phyloP scores from a whole-genome alignment of 352 stramenopile genomes.

The Phytophthora sp. region DNA sequence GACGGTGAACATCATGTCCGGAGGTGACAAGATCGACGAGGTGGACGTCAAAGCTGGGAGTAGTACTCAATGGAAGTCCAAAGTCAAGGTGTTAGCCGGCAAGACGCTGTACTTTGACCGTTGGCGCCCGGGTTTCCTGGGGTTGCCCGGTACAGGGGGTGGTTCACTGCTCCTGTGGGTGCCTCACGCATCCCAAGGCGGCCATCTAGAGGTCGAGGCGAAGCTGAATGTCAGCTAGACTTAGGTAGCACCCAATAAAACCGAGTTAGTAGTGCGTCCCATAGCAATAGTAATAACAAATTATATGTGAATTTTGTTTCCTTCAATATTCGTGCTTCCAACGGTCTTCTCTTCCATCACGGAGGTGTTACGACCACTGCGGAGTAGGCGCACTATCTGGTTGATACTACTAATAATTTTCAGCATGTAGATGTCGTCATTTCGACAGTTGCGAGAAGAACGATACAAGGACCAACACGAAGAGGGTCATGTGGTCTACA shows the following conservation, averaged over 20 bases:
- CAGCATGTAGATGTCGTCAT: too few relatives aligned
- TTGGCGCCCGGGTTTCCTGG: conserved; percentile 62
- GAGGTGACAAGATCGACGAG: conserved; percentile 46
- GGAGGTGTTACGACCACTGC: background rate
- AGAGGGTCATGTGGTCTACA: too few relatives aligned
- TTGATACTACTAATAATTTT: too few relatives aligned
- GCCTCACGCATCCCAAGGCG: conserved; percentile 44
- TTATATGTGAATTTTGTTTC: conserved; percentile 13
- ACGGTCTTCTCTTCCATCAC: too few relatives aligned
- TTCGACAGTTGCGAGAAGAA: too few relatives aligned
- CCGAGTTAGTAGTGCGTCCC: conserved; percentile 5
- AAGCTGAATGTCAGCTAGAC: conserved; percentile 58
- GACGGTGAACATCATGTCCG: conserved; percentile 55
- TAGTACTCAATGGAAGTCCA: conserved; percentile 43
- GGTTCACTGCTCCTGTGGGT: conserved; percentile 73
- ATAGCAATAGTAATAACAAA: conserved; percentile 16
- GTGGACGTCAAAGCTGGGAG: conserved; percentile 42
- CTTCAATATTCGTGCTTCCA: conserved; percentile 3
- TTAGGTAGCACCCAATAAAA: conserved; percentile 6
- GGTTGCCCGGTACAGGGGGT: conserved; percentile 59
- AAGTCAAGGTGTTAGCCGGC: conserved; percentile 39
- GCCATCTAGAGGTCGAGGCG: conserved; percentile 50
- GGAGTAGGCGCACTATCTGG: too few relatives aligned
- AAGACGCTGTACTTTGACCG: conserved; percentile 80
- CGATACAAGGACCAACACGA: too few relatives aligned